phyloP scores from a whole-genome alignment of 306 rosid species.

The Rubus parviflorus region DNA sequence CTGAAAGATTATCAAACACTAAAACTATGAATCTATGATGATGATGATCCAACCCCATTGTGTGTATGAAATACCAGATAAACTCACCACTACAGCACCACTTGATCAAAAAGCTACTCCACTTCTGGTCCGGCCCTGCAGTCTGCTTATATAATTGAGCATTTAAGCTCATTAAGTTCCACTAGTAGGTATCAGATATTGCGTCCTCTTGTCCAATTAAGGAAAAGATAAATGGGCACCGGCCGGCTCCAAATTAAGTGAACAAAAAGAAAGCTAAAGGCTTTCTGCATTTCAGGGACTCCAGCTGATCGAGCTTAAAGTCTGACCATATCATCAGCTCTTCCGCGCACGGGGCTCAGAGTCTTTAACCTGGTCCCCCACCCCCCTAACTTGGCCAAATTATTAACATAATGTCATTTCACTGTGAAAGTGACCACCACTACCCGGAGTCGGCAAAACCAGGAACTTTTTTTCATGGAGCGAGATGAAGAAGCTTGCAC shows the following conservation, averaged over 20 bases:
- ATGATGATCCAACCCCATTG: constrained; percentile 1
- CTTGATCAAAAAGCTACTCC: constrained; percentile 17
- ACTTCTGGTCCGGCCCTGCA: background rate
- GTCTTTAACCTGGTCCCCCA: constrained; percentile 16
- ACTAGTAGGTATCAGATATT: background rate
- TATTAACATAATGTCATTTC: too few species aligned
- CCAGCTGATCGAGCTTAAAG: constrained; percentile 6
- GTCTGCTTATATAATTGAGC: background rate
- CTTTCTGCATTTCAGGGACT: constrained; percentile 10
- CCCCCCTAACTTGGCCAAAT: too few species aligned
- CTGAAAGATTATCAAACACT: constrained; percentile 10
- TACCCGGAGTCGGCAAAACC: background rate
- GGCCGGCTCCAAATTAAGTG: background rate
- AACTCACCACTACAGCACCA: constrained; percentile 8
- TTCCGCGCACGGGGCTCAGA: constrained; percentile 21
- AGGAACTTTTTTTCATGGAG: background rate
- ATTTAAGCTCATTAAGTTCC: background rate
- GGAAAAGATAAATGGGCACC: constrained; percentile 1
- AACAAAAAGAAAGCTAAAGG: background rate
- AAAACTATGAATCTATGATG: background rate
- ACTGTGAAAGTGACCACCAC: background rate
- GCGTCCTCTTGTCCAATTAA: constrained; percentile 15
- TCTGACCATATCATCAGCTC: background rate
- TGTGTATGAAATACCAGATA: constrained; percentile 16
- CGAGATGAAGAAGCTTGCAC: background rate